Evolutionary conservation across 306 rosid genomes (phyloP), one percentile per base, ranked within the genome.

Genomic region (Oxytropis ochrocephala): DNA sequence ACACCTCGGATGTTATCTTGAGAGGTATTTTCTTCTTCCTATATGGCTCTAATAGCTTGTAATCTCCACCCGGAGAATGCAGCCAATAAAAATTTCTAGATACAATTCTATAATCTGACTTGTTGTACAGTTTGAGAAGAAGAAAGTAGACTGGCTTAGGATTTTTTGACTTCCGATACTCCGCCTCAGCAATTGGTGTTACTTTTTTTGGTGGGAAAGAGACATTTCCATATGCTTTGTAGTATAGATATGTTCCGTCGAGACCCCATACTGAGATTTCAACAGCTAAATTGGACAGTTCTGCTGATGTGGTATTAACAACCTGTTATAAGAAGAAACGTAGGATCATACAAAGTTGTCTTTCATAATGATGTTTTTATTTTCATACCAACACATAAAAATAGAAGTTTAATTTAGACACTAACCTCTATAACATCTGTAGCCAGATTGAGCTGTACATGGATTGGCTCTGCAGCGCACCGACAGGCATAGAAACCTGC

Each of bases 191-290:
- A 72, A 90, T 47, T 18, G 93, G 70, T n/a, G 80, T 58, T 17
- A 78, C 82, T 3, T 56, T 73, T 67, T 73, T 79, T 8, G 79
- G 79, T 61, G 44, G 57, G n/a, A 69, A 62, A 51, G 79, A 32
- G 60, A 79, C 47, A 11, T 73, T 79, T 67, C 73, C 82, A 42
- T 58, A 60, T 74, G 81, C 86, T 81, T 63, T 81, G 85, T 81
- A 79, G 83, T 86, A 85, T 44, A 96, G 90, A 61, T 94, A 81
- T 24, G 86, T 72, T 57, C 98, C 98, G 64, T 90, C 98, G 3
- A 93, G 90, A 78, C 90, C 97, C 98, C 97, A 93, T 30, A 90
- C 94, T 0, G 92, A 86, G 76, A 83, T 94, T 85, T 93, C 98
- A 70, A 88, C 56, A 67, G 90, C 88, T 43, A 88, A 61, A 17